These are phyloP conservation scores for Sanghuangporus sanghuang DNA, from an alignment of 1,284 basidiomycete genomes.

Conservation along the genomic window DNA sequence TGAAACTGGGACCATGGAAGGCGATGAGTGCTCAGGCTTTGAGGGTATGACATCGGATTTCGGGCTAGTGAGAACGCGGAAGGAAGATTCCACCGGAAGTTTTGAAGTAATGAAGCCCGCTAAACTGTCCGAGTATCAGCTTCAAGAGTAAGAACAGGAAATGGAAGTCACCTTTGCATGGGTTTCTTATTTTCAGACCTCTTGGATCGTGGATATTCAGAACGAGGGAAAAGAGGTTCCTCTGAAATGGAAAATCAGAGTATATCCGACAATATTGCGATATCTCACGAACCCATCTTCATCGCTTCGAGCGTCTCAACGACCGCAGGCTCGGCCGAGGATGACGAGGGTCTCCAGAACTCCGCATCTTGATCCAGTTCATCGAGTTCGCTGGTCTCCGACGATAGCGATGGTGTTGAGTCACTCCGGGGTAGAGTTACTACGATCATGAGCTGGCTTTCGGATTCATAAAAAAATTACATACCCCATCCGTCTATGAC, in stretches of 20 bases:
- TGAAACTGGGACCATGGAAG: constrained; percentile 28
- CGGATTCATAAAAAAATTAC: constrained; percentile 20
- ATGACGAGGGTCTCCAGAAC: constrained; percentile 38
- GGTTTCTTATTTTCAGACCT: background rate
- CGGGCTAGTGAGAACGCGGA: constrained; percentile 27
- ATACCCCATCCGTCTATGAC: constrained; percentile 56
- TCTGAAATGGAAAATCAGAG: background rate
- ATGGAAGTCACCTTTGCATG: background rate
- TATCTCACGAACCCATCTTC: constrained; percentile 36
- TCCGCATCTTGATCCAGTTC: constrained; percentile 27
- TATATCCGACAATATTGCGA: background rate
- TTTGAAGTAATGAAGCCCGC: constrained; percentile 9
- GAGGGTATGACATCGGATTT: constrained; percentile 21
- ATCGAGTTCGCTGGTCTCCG: constrained; percentile 35
- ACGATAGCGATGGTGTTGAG: constrained; percentile 30
- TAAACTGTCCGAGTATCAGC: background rate
- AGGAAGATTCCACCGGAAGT: constrained; percentile 29
- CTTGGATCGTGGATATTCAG: background rate
- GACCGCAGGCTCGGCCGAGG: constrained; percentile 27
- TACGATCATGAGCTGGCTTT: background rate
- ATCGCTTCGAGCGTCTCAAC: constrained; percentile 31
- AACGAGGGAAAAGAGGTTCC: constrained; percentile 9
- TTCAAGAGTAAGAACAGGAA: background rate
- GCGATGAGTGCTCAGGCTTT: constrained; percentile 20
- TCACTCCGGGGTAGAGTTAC: constrained; percentile 13